Base-by-base conservation (phyloP, 1,284 basidiomycete species). In the Ceratobasidium sp. region DNA sequence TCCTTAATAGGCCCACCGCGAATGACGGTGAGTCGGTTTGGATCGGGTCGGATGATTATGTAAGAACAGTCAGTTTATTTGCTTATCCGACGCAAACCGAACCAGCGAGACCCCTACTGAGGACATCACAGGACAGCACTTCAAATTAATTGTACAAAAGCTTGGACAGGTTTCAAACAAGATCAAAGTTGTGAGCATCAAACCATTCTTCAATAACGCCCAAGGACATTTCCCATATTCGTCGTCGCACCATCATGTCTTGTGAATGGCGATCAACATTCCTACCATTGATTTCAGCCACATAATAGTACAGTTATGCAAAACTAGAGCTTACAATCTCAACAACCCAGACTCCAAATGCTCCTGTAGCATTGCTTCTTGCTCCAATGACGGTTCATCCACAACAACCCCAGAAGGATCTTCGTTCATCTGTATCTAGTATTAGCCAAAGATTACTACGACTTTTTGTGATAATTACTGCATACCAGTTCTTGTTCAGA, bases 41-140 rank as follows among this genome's bases (percentile, higher is more conserved):
- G 57, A n/a, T n/a, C n/a, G n/a, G n/a, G 8, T 59, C 38, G n/a
- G 57, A 41, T 59, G 32, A 16, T 43, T 16, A 59, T 41, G 30
- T 59, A 59, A 43, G 7, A 43, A 41, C 57, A 32, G n/a, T 1
- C 57, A 41, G 57, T 43, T 59, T 59, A 9, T 16, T 23, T 23
- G 2, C 57, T 41, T 11, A 59, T 14, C 57, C 35, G 8, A 43
- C 16, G 38, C 38, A 32, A 59, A 59, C 57, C 57, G 38, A 4
- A 59, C 44, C 38, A n/a, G n/a, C n/a, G n/a, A n/a, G n/a, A n/a
- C n/a, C n/a, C n/a, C n/a, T n/a, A n/a, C n/a, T n/a, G n/a, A n/a
- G n/a, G n/a, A n/a, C n/a, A n/a, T n/a, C n/a, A n/a, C n/a, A n/a
- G n/a, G n/a, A n/a, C n/a, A n/a, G n/a, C n/a, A n/a, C n/a, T n/a